These are phyloP conservation scores for Elymus sibiricus DNA, from an alignment of 176 grass and related monocot genomes.

Conservation along the genomic window DNA sequence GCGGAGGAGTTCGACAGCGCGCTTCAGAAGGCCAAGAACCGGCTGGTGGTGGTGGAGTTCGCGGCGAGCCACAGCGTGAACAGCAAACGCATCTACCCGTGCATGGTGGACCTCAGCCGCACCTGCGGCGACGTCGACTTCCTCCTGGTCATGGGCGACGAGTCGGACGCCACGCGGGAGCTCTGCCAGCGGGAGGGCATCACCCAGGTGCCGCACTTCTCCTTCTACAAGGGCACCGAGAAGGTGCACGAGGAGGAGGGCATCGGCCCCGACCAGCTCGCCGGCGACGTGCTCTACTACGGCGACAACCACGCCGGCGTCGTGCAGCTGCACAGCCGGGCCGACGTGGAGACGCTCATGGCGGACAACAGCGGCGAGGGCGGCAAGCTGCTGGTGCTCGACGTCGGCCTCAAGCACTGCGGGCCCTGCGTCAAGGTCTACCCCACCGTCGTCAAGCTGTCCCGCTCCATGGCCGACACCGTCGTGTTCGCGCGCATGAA, in stretches of 20 bases:
- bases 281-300: conserved; percentile 89
- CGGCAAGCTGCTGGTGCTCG: conserved; percentile 86
- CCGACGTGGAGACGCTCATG: conserved; percentile 75
- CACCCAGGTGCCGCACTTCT: conserved; percentile 71
- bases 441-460: conserved; percentile 87
- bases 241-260: conserved; percentile 94
- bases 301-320: conserved; percentile 79
- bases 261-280: conserved; percentile 71
- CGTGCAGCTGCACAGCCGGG: conserved; percentile 66
- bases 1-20: conserved; percentile 72
- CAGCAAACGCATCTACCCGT: conserved; percentile 76
- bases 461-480: conserved; percentile 60
- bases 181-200: conserved; percentile 70
- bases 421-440: conserved; percentile 98
- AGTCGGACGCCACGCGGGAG: conserved; percentile 72
- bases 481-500: conserved; percentile 93
- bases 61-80: conserved; percentile 68
- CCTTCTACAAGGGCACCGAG: conserved; percentile 83
- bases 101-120: conserved; percentile 83
- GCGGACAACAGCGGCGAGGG: conserved; percentile 35
- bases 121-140: conserved; percentile 88
- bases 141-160: conserved; percentile 91
- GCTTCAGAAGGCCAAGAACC: conserved; percentile 60
- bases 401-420: conserved; percentile 93
- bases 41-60: conserved; percentile 95